Evolutionary conservation across 1,139 yeast genomes (phyloP).

Genomic region (Suhomyces maxii): DNA sequence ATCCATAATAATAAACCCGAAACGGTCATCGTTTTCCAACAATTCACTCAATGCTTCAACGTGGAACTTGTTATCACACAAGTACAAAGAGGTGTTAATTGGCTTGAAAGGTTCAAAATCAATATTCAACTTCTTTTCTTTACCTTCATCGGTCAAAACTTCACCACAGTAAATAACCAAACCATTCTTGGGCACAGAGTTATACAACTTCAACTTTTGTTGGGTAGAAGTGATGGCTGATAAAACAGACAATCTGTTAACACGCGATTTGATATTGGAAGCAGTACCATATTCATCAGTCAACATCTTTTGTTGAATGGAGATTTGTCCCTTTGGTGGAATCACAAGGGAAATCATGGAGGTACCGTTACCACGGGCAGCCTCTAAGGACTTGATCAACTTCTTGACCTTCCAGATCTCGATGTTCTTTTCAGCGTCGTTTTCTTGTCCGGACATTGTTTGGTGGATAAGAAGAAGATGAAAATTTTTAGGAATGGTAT

Average conservation of each 20-base stretch:
- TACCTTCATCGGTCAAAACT: constrained; percentile 94
- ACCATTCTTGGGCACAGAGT: constrained; percentile 88
- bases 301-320: constrained; percentile 85
- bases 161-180: constrained; percentile 97
- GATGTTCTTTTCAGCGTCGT: constrained; percentile 90
- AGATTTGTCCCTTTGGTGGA: constrained; percentile 92
- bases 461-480: constrained; percentile 3
- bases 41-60: constrained; percentile 94
- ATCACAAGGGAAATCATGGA: constrained; percentile 96
- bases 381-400: constrained; percentile 78
- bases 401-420: constrained; percentile 99
- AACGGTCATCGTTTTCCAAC: constrained; percentile 91
- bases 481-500: constrained; percentile 5
- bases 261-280: constrained; percentile 95
- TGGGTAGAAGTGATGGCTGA: constrained; percentile 98
- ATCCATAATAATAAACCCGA: constrained; percentile 97
- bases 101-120: constrained; percentile 98
- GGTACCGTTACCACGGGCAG: constrained; percentile 97
- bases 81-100: constrained; percentile 89
- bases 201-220: constrained; percentile 89
- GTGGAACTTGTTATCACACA: constrained; percentile 97
- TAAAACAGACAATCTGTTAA: constrained; percentile 88
- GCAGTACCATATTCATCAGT: constrained; percentile 99
- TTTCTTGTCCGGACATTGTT: constrained; percentile 20
- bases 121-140: constrained; percentile 90